Percentiles rank a stretch among this genome's conserved stretches.
phyloP scores from a whole-genome alignment of 2,329 filamentous ascomycete species.

The Phialocephala sp. region DNA sequence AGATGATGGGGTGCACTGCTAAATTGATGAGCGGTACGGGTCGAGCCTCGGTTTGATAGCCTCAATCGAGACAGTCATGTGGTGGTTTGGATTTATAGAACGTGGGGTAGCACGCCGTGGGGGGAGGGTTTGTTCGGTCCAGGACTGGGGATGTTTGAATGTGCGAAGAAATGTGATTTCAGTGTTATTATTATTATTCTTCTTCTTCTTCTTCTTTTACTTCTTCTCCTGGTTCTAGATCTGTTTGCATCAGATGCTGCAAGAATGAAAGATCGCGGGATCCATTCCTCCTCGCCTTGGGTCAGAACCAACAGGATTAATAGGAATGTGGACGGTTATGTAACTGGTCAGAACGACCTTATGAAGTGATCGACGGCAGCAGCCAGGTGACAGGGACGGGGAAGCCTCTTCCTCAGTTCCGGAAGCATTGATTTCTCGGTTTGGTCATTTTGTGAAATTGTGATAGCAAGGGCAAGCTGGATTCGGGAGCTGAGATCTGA shows the following conservation, averaged over 20 bases:
- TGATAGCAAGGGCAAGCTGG: constrained; percentile 9
- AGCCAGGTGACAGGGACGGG: constrained; percentile 21
- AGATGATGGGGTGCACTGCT: neutral
- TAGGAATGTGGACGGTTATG: constrained; percentile 21
- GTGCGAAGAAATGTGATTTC: neutral
- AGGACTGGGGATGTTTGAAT: neutral
- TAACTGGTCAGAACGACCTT: constrained; percentile 21
- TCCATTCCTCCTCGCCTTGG: neutral
- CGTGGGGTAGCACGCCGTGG: constrained; percentile 12
- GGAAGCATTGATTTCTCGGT: neutral
- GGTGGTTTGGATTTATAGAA: neutral
- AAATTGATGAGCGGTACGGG: constrained; percentile 17
- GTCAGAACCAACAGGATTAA: neutral
- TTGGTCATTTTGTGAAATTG: constrained; percentile 21
- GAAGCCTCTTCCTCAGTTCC: constrained; percentile 17
- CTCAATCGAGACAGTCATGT: neutral
- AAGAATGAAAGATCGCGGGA: constrained; percentile 5
- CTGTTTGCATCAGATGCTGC: constrained; percentile 12
- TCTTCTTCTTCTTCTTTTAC: too few species aligned
- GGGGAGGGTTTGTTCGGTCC: neutral
- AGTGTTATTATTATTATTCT: too few species aligned
- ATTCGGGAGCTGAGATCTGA: constrained; percentile 14
- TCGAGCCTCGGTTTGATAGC: constrained; percentile 19
- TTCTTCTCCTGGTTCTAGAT: neutral
- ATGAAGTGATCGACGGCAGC: constrained; percentile 20